Evolutionary conservation across 805 yeast species (phyloP).

Genomic region (Candida peoriensis): DNA sequence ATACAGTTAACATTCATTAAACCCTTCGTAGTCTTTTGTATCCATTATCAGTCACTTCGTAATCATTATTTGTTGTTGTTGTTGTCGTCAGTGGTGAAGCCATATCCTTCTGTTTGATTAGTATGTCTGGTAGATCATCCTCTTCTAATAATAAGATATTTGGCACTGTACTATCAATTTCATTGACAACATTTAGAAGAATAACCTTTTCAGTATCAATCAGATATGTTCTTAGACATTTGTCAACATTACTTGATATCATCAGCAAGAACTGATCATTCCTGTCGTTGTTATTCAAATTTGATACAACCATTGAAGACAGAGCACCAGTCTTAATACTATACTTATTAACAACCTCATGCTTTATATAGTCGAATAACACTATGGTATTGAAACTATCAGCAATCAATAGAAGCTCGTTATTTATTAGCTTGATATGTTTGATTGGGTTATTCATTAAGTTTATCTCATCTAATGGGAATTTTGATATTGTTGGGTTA

Average conservation of each 20-base stretch:
- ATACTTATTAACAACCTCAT: conserved; percentile 10
- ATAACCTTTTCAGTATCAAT: too few species aligned
- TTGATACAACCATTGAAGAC: conserved; percentile 14
- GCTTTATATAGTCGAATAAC: conserved; percentile 9
- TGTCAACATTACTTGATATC: conserved; percentile 5
- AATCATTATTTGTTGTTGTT: not conserved
- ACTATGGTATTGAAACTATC: conserved; percentile 20
- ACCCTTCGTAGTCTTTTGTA: conserved; percentile 2
- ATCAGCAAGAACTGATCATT: too few species aligned
- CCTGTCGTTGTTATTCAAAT: too few species aligned
- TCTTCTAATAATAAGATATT: too few species aligned
- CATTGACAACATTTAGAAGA: too few species aligned
- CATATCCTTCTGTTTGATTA: too few species aligned
- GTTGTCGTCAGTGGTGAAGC: not conserved
- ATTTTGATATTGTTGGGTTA: conserved; percentile 14
- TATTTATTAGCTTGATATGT: conserved; percentile 8
- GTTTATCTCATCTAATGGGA: conserved; percentile 19
- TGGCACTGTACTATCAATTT: too few species aligned
- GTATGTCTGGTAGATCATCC: too few species aligned
- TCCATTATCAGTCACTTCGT: not conserved
- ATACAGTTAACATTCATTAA: conserved; percentile 1
- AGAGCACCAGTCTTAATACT: conserved; percentile 21
- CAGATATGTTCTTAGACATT: conserved; percentile 3
- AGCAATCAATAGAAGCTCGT: conserved; percentile 9
- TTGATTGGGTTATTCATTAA: conserved; percentile 20